Percentiles rank a stretch among this genome's conserved stretches.
Conservation (phyloP, 1,284 basidiomycete genomes). For the Tetrapyrgos nigripes region DNA sequence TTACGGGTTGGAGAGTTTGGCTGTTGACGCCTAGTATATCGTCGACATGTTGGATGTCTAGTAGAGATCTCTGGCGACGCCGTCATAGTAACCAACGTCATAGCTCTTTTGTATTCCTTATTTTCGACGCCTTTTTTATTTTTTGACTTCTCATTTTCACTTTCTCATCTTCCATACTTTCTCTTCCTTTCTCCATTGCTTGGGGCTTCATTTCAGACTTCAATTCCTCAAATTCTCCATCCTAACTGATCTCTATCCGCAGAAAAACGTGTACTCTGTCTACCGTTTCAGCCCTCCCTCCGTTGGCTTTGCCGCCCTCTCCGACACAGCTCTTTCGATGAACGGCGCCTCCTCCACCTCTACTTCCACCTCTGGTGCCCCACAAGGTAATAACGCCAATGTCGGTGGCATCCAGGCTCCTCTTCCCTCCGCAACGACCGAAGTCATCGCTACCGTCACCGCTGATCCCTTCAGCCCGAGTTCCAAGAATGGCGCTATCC, state of each 20-base stretch:
- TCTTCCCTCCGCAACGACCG: not conserved
- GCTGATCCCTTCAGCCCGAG: not conserved
- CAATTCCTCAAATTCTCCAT: not conserved
- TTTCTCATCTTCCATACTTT: too few relatives aligned
- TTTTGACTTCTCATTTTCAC: too few relatives aligned
- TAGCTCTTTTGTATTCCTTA: too few relatives aligned
- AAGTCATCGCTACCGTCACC: not conserved
- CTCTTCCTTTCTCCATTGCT: not conserved
- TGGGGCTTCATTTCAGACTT: not conserved
- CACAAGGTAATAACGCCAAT: not conserved
- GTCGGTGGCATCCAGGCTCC: not conserved
- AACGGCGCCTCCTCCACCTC: slow-evolving; percentile 42
- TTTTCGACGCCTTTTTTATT: too few relatives aligned
- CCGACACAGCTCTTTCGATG: slow-evolving; percentile 48
- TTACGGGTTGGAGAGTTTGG: too few relatives aligned
- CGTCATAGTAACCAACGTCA: too few relatives aligned
- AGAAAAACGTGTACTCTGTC: slow-evolving; percentile 92
- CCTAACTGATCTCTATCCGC: not conserved
- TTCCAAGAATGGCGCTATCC: not conserved
- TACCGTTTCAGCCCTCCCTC: slow-evolving; percentile 79
- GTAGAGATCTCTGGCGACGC: too few relatives aligned
- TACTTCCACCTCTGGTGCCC: not conserved
- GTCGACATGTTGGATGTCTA: too few relatives aligned
- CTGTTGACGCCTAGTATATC: too few relatives aligned
- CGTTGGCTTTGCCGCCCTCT: slow-evolving; percentile 84